Evolutionary conservation across 148 eudicot species (phyloP).

Genomic region (Linanthus parryae): DNA sequence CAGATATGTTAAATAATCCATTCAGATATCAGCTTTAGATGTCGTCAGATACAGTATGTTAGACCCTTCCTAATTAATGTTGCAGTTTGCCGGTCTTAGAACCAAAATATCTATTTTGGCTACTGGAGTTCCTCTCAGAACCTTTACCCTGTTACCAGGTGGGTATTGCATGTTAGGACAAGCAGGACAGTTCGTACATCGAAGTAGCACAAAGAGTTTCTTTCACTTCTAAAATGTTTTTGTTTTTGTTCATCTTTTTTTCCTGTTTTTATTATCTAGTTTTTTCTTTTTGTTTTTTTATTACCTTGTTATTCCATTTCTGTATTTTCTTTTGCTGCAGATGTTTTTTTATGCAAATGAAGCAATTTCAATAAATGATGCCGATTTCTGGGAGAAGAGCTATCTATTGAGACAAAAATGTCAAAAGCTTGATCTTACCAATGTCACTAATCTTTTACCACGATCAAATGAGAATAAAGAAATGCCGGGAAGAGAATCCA

Average conservation of each 20-base stretch:
- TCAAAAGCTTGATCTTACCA: conserved; percentile 33
- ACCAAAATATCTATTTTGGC: no score
- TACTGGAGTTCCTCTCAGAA: no score
- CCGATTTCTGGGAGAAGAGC: conserved; percentile 97
- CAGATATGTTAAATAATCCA: no score
- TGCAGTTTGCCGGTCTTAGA: no score
- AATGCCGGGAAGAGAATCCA: conserved; percentile 21
- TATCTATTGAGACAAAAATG: conserved; percentile 45
- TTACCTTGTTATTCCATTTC: background rate
- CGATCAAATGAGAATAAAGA: conserved; percentile 15
- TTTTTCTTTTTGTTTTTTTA: background rate
- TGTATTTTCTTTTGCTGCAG: conserved; percentile 31
- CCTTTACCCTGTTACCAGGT: no score
- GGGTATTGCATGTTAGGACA: no score
- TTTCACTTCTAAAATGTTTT: background rate
- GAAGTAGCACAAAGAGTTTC: no score
- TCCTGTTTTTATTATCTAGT: no score
- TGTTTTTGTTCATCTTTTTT: background rate
- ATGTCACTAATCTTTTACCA: conserved; percentile 14
- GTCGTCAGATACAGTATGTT: no score
- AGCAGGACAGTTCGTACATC: no score
- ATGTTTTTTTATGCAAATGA: conserved; percentile 84
- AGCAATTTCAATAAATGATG: conserved; percentile 59
- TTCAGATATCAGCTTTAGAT: no score
- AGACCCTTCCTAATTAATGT: no score